Conservation (phyloP, 208 protist genomes). For the Trypanosoma theileri region DNA sequence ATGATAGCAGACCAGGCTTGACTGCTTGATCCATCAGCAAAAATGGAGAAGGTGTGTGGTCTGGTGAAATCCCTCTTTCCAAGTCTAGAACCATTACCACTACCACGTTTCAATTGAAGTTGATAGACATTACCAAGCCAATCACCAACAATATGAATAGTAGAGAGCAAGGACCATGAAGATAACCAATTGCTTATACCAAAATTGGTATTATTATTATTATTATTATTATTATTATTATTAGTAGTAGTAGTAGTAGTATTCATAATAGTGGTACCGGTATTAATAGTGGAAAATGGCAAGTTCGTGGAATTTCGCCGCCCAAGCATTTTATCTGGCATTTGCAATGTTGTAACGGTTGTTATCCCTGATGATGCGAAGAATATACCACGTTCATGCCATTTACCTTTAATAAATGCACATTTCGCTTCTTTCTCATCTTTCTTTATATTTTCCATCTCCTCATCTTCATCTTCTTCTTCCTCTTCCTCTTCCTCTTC, state of each 20-base stretch:
- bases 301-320: too few species aligned
- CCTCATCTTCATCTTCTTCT: neutral
- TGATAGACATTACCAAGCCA: conserved; percentile 76
- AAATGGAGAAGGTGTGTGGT: neutral
- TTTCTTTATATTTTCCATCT: conserved; percentile 5
- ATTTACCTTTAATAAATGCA: neutral
- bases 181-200: too few species aligned
- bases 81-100: neutral
- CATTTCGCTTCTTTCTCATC: neutral
- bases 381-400: conserved; percentile 30
- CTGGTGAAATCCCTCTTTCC: neutral
- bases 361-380: conserved; percentile 34
- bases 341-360: conserved; percentile 10
- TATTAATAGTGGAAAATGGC: too few species aligned
- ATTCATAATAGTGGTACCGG: too few species aligned
- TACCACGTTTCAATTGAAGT: conserved; percentile 36
- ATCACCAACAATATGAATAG: conserved; percentile 60
- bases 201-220: neutral
- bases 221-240: neutral
- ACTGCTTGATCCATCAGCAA: neutral
- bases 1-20: too few species aligned
- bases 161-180: too few species aligned
- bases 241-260: neutral
- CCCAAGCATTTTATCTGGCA: neutral
- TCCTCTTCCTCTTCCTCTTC: neutral